Conservation (phyloP, 805 yeast genomes). For the Blastobotrys mokoenaii region DNA sequence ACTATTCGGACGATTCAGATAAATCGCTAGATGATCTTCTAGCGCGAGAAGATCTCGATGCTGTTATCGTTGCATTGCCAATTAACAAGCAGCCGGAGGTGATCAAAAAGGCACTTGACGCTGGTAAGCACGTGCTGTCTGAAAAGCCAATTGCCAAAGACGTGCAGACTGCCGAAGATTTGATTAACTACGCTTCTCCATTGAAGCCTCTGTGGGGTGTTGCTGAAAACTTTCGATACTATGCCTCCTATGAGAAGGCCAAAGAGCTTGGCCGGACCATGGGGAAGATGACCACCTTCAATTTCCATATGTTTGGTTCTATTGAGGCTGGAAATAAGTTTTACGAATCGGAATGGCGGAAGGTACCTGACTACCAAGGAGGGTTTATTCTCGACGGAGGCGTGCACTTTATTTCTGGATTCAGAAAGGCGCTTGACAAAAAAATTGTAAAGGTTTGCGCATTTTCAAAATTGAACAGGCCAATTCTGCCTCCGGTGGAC, state of each 20-base stretch:
- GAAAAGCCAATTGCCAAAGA: slow-evolving; percentile 23
- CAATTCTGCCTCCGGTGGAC: slow-evolving; percentile 14
- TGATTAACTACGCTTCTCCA: slow-evolving; percentile 9
- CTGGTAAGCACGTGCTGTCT: slow-evolving; percentile 24
- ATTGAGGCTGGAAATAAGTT: too few species aligned
- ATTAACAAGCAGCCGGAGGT: slow-evolving; percentile 19
- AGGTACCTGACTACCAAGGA: slow-evolving; percentile 20
- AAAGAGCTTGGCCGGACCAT: slow-evolving; percentile 2
- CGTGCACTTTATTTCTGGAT: slow-evolving; percentile 17
- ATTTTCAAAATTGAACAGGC: neutral
- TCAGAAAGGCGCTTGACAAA: slow-evolving; percentile 10
- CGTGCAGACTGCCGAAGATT: slow-evolving; percentile 12
- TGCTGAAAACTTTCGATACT: slow-evolving; percentile 18
- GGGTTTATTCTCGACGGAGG: slow-evolving; percentile 23
- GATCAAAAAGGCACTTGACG: slow-evolving; percentile 15
- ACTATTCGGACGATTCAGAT: slow-evolving; percentile 15
- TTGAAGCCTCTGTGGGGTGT: slow-evolving; percentile 14
- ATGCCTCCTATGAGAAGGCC: slow-evolving; percentile 13
- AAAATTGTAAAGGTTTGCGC: neutral
- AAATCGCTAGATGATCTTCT: slow-evolving; percentile 15
- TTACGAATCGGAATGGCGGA: slow-evolving; percentile 19
- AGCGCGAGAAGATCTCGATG: slow-evolving; percentile 18
- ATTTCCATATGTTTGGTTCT: slow-evolving; percentile 6
- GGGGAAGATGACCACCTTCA: slow-evolving; percentile 14
- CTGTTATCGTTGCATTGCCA: slow-evolving; percentile 22